A percentile compares a stretch with the other conserved stretches of the same genome.
Evolutionary conservation across 2,329 filamentous ascomycete species (phyloP).

Genomic region (Cladosporium sp.): DNA sequence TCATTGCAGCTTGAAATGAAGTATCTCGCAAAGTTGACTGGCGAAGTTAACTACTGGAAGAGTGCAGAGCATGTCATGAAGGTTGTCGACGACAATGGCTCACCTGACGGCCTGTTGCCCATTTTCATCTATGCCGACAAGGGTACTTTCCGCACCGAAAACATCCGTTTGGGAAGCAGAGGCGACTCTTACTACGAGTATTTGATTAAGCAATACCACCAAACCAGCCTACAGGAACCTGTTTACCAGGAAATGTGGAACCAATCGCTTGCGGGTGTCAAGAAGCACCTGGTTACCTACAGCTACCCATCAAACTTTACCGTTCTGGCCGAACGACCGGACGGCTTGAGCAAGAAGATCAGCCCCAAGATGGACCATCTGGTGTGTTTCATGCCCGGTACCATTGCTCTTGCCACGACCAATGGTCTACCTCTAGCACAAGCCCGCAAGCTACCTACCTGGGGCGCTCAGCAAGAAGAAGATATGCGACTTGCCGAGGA

Average conservation of each 20-base stretch:
- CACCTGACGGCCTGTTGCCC: slow-evolving; percentile 80
- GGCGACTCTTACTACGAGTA: slow-evolving; percentile 99
- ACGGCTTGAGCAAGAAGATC: slow-evolving; percentile 66
- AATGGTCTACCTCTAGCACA: slow-evolving; percentile 73
- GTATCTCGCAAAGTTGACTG: slow-evolving; percentile 91
- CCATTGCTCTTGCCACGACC: slow-evolving; percentile 86
- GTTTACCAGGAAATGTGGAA: slow-evolving; percentile 94
- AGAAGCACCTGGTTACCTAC: slow-evolving; percentile 90
- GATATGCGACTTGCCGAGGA: slow-evolving; percentile 87
- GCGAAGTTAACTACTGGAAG: slow-evolving; percentile 90
- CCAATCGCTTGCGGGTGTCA: slow-evolving; percentile 78
- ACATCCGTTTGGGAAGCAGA: slow-evolving; percentile 88
- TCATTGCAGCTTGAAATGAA: slow-evolving; percentile 95
- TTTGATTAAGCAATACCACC: slow-evolving; percentile 95
- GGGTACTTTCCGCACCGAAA: slow-evolving; percentile 77
- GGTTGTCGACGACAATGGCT: slow-evolving; percentile 79
- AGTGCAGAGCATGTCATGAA: slow-evolving; percentile 89
- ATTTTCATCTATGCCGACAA: slow-evolving; percentile 83
- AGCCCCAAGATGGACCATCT: slow-evolving; percentile 97
- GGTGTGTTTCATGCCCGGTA: slow-evolving; percentile 96
- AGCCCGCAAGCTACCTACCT: slow-evolving; percentile 69
- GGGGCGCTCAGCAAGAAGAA: slow-evolving; percentile 78
- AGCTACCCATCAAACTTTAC: slow-evolving; percentile 78
- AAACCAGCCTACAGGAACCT: slow-evolving; percentile 82
- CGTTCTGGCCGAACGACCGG: slow-evolving; percentile 83